These are phyloP conservation scores for Phytomonas sp. DNA, from an alignment of 208 protist species.

Conservation along the genomic window DNA sequence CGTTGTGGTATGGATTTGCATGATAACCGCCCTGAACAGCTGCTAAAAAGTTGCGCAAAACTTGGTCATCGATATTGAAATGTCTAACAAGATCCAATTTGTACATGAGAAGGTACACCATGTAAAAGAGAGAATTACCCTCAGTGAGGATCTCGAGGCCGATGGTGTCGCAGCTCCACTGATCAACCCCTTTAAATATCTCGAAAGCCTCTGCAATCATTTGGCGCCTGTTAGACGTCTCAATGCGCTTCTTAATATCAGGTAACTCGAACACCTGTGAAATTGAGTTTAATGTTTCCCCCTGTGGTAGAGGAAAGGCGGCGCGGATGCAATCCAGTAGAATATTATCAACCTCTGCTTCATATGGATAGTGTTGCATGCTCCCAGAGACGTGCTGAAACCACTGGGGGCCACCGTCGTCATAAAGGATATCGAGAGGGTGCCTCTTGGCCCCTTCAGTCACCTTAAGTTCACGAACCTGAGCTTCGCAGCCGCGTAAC, in stretches of 20 bases:
- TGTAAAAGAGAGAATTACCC: conserved; percentile 84
- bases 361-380: conserved; percentile 56
- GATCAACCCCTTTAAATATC: conserved; percentile 80
- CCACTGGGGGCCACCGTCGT: conserved; percentile 75
- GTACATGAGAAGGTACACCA: conserved; percentile 74
- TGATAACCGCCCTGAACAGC: conserved; percentile 85
- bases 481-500: conserved; percentile 48
- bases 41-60: conserved; percentile 76
- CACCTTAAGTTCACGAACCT: conserved; percentile 32
- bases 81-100: conserved; percentile 81
- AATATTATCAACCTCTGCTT: conserved; percentile 53
- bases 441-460: conserved; percentile 34
- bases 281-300: conserved; percentile 35
- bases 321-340: conserved; percentile 60
- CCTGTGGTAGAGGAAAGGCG: conserved; percentile 46
- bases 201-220: conserved; percentile 61
- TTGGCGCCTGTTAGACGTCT: conserved; percentile 33
- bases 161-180: conserved; percentile 86
- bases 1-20: conserved; percentile 90
- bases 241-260: conserved; percentile 42
- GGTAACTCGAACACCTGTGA: conserved; percentile 43
- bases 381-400: conserved; percentile 71
- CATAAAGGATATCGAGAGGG: conserved; percentile 75
- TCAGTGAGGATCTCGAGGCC: conserved; percentile 82
- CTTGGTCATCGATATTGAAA: conserved; percentile 75